Evolutionary conservation across 805 yeast genomes (phyloP).

Genomic region (Millerago galiae): DNA sequence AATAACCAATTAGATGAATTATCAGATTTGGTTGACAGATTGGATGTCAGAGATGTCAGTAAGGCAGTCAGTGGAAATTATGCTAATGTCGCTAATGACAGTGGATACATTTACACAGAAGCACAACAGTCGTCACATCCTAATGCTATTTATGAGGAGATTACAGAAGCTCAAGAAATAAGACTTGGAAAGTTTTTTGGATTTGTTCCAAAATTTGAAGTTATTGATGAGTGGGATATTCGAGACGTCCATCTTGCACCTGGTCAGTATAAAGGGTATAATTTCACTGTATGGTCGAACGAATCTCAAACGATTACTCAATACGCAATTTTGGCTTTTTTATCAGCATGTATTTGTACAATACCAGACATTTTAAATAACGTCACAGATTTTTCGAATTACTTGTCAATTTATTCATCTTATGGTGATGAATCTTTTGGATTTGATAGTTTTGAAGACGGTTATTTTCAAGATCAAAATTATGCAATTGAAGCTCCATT

Average conservation of each 20-base stretch:
- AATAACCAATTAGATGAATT: too few relatives aligned
- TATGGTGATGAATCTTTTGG: constrained; percentile 4
- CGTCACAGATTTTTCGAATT: constrained; percentile 2
- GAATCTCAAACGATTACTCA: not conserved
- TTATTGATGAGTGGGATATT: constrained; percentile 12
- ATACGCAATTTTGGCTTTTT: constrained; percentile 2
- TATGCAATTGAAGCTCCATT: constrained; percentile 9
- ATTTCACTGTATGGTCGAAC: constrained; percentile 11
- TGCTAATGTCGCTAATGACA: not conserved
- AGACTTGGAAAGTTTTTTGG: constrained; percentile 3
- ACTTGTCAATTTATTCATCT: constrained; percentile 2
- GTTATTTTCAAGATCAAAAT: constrained; percentile 10
- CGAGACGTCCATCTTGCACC: constrained; percentile 12
- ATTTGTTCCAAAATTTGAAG: constrained; percentile 8
- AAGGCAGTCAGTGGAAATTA: not conserved
- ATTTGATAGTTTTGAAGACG: constrained; percentile 7
- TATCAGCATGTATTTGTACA: constrained; percentile 10
- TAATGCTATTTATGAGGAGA: not conserved
- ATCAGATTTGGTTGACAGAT: too few relatives aligned
- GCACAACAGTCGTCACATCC: not conserved
- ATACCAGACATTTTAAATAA: constrained; percentile 4
- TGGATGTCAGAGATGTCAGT: too few relatives aligned
- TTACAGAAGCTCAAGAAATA: not conserved
- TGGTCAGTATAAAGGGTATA: constrained; percentile 12
- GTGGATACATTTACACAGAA: constrained; percentile 1